Percentiles rank a stretch among this genome's conserved stretches.
These are phyloP conservation scores for Annulohypoxylon maeteangense DNA, from an alignment of 495 filamentous ascomycete genomes.

Conservation along the genomic window DNA sequence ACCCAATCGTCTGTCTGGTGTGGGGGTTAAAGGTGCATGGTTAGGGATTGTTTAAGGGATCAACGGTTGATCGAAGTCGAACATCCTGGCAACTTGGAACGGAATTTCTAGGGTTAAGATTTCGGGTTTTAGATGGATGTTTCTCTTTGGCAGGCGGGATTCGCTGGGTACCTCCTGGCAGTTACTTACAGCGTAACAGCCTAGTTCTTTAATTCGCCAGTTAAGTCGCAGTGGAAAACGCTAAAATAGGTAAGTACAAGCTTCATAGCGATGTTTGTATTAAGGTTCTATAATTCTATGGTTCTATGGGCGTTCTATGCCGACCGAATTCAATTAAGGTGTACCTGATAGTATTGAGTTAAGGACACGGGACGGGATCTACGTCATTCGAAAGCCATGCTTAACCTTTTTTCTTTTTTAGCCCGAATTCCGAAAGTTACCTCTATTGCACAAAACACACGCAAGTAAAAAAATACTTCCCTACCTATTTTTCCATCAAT, in stretches of 20 bases:
- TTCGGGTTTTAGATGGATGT: conserved; percentile 13
- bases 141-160: conserved; percentile 7
- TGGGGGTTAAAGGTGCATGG: conserved; percentile 30
- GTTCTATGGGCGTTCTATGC: not conserved
- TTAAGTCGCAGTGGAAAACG: conserved; percentile 6
- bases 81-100: conserved; percentile 11
- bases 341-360: not conserved
- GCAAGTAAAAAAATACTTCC: not conserved
- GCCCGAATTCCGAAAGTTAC: not conserved
- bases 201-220: not conserved
- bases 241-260: conserved; percentile 32
- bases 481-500: too few relatives aligned
- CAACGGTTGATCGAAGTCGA: conserved; percentile 29
- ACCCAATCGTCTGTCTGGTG: conserved; percentile 36
- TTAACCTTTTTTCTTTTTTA: not conserved
- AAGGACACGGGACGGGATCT: conserved; percentile 5
- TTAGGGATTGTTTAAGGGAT: conserved; percentile 16
- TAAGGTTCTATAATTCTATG: not conserved
- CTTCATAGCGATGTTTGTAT: not conserved
- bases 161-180: not conserved
- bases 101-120: conserved; percentile 23
- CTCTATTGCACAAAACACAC: not conserved
- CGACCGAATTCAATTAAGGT: not conserved
- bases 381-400: conserved; percentile 2
- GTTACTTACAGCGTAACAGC: not conserved